phyloP scores from a whole-genome alignment of 192 early-diverging fungal species.

The Backusella morwellensis region DNA sequence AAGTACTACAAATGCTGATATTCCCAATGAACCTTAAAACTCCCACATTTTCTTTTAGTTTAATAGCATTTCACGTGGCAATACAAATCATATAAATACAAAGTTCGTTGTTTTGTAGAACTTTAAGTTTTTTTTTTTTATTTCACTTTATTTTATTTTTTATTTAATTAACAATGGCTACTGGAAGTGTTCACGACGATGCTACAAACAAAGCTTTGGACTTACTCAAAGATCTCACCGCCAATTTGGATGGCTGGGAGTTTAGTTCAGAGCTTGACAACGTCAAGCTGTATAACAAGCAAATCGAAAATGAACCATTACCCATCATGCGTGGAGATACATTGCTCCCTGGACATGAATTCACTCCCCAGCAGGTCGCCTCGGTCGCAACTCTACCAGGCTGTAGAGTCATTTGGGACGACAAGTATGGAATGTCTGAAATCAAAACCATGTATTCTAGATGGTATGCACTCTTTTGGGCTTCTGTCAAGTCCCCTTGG shows the following conservation, averaged over 20 bases:
- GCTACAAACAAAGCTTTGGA: constrained; percentile 1
- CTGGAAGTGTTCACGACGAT: not conserved
- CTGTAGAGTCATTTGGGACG: constrained; percentile 45
- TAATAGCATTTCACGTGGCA: not conserved
- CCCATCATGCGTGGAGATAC: constrained; percentile 53
- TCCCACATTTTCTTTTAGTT: not conserved
- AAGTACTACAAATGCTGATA: not conserved
- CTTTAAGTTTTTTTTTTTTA: not conserved
- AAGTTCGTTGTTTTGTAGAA: not conserved
- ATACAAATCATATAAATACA: not conserved
- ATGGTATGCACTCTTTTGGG: constrained; percentile 32
- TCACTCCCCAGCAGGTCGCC: constrained; percentile 43
- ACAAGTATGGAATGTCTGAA: constrained; percentile 32
- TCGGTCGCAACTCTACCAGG: constrained; percentile 43
- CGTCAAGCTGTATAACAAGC: constrained; percentile 48
- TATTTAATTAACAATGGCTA: not conserved
- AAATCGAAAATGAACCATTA: constrained; percentile 35
- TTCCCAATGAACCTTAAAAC: not conserved
- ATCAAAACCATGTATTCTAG: constrained; percentile 23
- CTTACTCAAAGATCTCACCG: constrained; percentile 44
- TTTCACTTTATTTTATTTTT: not conserved
- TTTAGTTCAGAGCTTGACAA: constrained; percentile 41
- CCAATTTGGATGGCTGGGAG: constrained; percentile 47
- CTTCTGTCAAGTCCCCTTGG: constrained; percentile 29
- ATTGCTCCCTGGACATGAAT: constrained; percentile 37